Evolutionary conservation across 2,329 filamentous ascomycete species (phyloP).

Genomic region (Capronia epimyces): DNA sequence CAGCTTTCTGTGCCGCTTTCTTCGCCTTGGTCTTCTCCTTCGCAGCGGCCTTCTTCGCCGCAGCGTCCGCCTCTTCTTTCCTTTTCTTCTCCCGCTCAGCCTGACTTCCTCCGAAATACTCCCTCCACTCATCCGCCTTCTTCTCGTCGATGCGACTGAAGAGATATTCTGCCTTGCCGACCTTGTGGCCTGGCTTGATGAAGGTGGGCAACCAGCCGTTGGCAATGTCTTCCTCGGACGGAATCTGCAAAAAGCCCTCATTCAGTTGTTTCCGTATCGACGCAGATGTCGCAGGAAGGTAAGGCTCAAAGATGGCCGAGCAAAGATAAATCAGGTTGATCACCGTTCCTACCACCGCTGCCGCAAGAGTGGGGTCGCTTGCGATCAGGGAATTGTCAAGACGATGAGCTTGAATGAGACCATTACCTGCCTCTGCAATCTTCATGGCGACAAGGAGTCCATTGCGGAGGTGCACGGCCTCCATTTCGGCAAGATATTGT

Average conservation of each 20-base stretch:
- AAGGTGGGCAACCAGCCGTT: conserved; percentile 57
- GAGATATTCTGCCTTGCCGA: conserved; percentile 72
- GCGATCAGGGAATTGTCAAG: conserved; percentile 59
- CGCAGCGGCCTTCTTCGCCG: conserved; percentile 37
- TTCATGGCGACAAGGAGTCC: conserved; percentile 52
- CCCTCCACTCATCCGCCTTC: conserved; percentile 78
- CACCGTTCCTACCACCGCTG: conserved; percentile 66
- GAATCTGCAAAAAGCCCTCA: conserved; percentile 54
- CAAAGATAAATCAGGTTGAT: conserved; percentile 79
- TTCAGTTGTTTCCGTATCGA: conserved; percentile 75
- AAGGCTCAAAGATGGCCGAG: conserved; percentile 71
- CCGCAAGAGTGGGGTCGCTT: conserved; percentile 54
- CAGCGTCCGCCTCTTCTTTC: conserved; percentile 46
- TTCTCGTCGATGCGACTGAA: conserved; percentile 78
- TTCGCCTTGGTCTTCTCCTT: conserved; percentile 35
- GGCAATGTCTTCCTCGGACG: conserved; percentile 43
- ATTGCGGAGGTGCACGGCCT: conserved; percentile 55
- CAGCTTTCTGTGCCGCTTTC: conserved; percentile 27
- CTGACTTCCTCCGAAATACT: conserved; percentile 64
- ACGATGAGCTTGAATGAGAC: conserved; percentile 54
- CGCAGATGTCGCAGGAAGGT: conserved; percentile 72
- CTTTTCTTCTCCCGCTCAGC: conserved; percentile 65
- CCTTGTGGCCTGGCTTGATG: conserved; percentile 68
- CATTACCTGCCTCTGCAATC: conserved; percentile 55
- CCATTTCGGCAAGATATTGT: conserved; percentile 54